Evolutionary conservation across 83 land plant species (phyloP).

Genomic region (Picea abies): DNA sequence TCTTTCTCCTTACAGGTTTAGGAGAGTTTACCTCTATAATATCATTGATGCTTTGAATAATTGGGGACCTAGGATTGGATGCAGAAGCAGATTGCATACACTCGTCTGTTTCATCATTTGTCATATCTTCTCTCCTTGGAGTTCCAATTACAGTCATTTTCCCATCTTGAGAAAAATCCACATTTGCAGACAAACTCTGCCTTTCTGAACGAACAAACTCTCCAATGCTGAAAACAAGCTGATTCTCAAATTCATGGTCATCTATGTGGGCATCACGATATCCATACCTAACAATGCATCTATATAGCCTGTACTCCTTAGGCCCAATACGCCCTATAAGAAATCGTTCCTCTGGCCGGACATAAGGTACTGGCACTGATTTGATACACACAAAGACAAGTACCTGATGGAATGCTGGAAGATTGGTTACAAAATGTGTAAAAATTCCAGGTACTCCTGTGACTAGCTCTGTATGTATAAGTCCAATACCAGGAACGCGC

Average conservation of each 20-base stretch:
- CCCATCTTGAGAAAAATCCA: constrained; percentile 17
- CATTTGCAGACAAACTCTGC: not conserved
- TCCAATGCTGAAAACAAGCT: constrained; percentile 46
- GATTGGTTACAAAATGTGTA: constrained; percentile 58
- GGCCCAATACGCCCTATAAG: constrained; percentile 77
- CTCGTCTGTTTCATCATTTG: constrained; percentile 11
- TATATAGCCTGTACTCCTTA: constrained; percentile 42
- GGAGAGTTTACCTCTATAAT: constrained; percentile 12
- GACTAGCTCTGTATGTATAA: constrained; percentile 58
- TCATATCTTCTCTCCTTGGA: not conserved
- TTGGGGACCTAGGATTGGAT: constrained; percentile 1
- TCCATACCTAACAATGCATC: constrained; percentile 74
- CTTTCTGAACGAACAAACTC: constrained; percentile 55
- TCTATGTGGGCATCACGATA: constrained; percentile 56
- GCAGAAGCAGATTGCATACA: constrained; percentile 14
- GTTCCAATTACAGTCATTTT: constrained; percentile 21
- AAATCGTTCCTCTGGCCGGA: constrained; percentile 51
- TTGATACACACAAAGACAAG: constrained; percentile 62
- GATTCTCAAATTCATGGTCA: constrained; percentile 47
- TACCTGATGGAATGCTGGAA: constrained; percentile 64
- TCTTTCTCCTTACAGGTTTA: constrained; percentile 20
- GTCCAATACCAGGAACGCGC: constrained; percentile 70
- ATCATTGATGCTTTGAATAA: constrained; percentile 3
- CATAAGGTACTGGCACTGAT: constrained; percentile 56
- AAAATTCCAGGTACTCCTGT: constrained; percentile 66